Conservation (phyloP, 2,329 filamentous ascomycete genomes). For the Talaromyces sp. region DNA sequence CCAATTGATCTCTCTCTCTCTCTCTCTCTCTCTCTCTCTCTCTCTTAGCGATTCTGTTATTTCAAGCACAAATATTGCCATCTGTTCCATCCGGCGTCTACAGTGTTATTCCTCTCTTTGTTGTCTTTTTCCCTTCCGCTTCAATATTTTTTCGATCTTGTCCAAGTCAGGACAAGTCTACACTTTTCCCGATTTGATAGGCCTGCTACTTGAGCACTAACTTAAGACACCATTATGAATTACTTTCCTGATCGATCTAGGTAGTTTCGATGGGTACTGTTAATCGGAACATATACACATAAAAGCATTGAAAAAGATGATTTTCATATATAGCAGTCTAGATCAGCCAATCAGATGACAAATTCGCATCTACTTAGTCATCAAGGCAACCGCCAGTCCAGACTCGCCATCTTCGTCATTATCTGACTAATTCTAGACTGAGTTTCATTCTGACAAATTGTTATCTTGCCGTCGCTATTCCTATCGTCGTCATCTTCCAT, state of each 20-base stretch:
- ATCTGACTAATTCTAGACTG: neutral
- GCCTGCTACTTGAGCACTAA: neutral
- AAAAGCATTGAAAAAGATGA: neutral
- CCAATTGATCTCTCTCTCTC: neutral
- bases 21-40: neutral
- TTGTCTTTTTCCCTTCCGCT: neutral
- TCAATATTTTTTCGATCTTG: neutral
- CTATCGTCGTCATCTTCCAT: neutral
- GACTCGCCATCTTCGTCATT: neutral
- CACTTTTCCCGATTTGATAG: neutral
- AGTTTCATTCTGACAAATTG: neutral
- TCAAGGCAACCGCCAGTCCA: neutral
- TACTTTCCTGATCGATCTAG: neutral
- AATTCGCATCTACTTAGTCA: conserved; percentile 6
- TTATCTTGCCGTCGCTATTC: neutral
- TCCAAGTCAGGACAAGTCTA: conserved; percentile 3
- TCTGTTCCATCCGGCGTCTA: conserved; percentile 3
- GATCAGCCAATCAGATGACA: neutral
- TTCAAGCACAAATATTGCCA: neutral
- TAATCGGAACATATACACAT: neutral
- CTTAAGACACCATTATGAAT: neutral
- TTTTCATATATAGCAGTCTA: neutral
- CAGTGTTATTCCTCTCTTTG: neutral
- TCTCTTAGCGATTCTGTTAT: neutral
- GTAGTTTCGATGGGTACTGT: neutral